Conservation (phyloP, 2,329 filamentous ascomycete species). For the Microsporum ferrugineum region DNA sequence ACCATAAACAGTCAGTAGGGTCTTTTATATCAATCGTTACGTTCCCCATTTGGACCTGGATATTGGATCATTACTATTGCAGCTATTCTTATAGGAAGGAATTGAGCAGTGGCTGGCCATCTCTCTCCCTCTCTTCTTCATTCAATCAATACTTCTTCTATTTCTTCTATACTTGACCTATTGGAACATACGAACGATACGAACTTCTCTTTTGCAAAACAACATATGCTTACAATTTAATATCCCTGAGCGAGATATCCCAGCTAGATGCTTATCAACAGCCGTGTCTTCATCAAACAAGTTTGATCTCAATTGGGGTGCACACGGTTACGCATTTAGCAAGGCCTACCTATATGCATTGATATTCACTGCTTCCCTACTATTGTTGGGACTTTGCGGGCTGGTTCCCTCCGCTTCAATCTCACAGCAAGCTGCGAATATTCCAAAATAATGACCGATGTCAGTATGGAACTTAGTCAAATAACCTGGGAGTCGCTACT, state of each 20-base stretch:
- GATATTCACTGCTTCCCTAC: not conserved
- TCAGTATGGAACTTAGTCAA: not conserved
- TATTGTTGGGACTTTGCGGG: not conserved
- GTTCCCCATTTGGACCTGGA: not conserved
- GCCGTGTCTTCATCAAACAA: not conserved
- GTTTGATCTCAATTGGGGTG: not conserved
- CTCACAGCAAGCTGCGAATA: not conserved
- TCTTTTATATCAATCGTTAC: not conserved
- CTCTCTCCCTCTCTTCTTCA: not conserved
- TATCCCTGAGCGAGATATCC: not conserved
- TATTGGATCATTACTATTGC: not conserved
- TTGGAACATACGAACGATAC: not conserved
- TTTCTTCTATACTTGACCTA: not conserved
- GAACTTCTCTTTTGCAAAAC: not conserved
- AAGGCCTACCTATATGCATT: not conserved
- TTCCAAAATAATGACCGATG: not conserved
- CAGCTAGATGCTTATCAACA: not conserved
- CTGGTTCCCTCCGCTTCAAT: not conserved
- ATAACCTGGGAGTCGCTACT: slow-evolving; percentile 3
- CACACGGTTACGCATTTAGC: not conserved
- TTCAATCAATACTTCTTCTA: not conserved
- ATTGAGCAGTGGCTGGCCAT: not conserved
- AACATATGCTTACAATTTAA: not conserved
- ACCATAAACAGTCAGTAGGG: not conserved
- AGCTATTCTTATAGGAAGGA: not conserved